Evolutionary conservation across 2,329 filamentous ascomycete species (phyloP), one percentile per base, ranked within the genome.

Genomic region (Pyrenochaeta sp.): DNA sequence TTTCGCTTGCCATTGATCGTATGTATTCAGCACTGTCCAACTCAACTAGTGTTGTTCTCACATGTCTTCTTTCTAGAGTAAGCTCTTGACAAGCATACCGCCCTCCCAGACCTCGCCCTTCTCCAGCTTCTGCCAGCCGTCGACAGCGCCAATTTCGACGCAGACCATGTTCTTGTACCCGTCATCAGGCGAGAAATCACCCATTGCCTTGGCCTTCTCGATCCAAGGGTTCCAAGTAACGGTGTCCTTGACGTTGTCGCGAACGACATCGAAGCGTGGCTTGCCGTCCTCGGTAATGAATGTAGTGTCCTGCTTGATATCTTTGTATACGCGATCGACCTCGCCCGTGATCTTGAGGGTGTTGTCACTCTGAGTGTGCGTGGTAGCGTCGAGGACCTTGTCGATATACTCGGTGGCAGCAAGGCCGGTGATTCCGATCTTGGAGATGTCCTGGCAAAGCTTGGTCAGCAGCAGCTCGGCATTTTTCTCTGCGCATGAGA

Each of bases 211-310:
- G 1, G 89, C 85, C 77, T 95, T 96, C 53, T 92, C 89, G 27
- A 81, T 80, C 91, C 93, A 96, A 2, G 94, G 94, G 74, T 99
- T 99, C 94, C 94, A 99, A 20, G 97, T 88, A 1, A 96, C 93
- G 11, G 94, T 86, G 58, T 97, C 90, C 51, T 83, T 82, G 56
- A 99, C 80, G 56, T 90, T 92, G 72, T 96, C 90, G 50, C 94
- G 84, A 27, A 87, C 83, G 41, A 97, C 80, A 47, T 85, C 84
- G 75, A 88, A 91, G 36, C 81, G 76, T 10, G 85, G 78, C 63
- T 81, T 81, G 48, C 83, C 86, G 35, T 74, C 80, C 61, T 89
- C 84, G 11, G 77, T 67, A 34, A 95, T 82, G 9, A 81, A 77
- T 26, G 86, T 84, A 0, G 83, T 84, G 51, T 81, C 78, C 54